Percentiles rank a stretch among this genome's conserved stretches.
phyloP scores from a whole-genome alignment of 2,329 filamentous ascomycete species.

The Botrytis tulipae region DNA sequence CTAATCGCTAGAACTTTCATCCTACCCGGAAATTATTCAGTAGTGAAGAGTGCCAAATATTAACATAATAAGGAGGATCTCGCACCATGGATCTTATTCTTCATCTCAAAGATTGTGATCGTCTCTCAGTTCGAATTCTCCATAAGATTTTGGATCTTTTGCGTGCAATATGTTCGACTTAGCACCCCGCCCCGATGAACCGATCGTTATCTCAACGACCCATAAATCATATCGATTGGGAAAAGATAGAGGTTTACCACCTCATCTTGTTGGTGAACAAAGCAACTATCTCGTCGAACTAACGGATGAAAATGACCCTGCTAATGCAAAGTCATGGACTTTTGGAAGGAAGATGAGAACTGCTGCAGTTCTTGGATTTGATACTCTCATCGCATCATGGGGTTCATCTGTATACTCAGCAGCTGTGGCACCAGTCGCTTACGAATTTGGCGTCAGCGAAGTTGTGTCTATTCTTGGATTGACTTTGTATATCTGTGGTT shows the following conservation, averaged over 20 bases:
- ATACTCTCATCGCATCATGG: slow-evolving; percentile 24
- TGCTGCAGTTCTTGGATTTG: slow-evolving; percentile 37
- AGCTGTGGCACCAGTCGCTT: slow-evolving; percentile 47
- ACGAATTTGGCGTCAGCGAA: slow-evolving; percentile 53
- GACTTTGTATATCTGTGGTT: slow-evolving; percentile 57
- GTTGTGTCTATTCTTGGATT: slow-evolving; percentile 57
- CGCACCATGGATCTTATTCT: background rate
- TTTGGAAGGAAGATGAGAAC: slow-evolving; percentile 14
- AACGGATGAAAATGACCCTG: slow-evolving; percentile 21
- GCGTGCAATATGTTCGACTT: slow-evolving; percentile 19
- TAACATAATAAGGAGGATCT: slow-evolving; percentile 5
- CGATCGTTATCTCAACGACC: slow-evolving; percentile 16
- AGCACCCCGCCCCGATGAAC: slow-evolving; percentile 11
- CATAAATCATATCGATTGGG: slow-evolving; percentile 19
- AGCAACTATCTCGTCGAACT: slow-evolving; percentile 23
- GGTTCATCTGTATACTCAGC: slow-evolving; percentile 46
- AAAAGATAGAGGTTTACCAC: slow-evolving; percentile 19
- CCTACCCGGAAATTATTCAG: slow-evolving; percentile 6
- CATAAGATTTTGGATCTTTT: background rate
- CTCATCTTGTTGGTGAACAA: slow-evolving; percentile 14
- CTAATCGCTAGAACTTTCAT: background rate
- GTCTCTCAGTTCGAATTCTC: background rate
- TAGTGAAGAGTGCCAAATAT: background rate
- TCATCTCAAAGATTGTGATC: slow-evolving; percentile 12
- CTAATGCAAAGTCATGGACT: slow-evolving; percentile 23